phyloP scores from a whole-genome alignment of 2,329 filamentous ascomycete species.

The Scedosporium apiospermum region DNA sequence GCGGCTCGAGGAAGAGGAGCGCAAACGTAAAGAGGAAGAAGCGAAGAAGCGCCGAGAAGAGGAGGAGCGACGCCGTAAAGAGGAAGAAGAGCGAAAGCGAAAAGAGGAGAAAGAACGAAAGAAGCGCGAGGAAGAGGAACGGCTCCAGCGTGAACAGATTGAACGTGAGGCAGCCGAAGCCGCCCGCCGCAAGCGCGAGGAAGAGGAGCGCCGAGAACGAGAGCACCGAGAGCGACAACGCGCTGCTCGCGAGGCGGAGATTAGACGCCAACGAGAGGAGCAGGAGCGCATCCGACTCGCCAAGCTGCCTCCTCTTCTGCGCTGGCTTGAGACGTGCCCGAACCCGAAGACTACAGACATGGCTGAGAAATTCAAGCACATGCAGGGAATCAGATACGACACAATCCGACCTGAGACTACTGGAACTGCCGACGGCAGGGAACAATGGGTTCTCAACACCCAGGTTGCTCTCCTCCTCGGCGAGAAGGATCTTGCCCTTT shows the following conservation, averaged over 20 bases:
- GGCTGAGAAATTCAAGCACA: constrained; percentile 44
- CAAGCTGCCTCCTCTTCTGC: constrained; percentile 49
- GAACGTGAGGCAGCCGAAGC: constrained; percentile 36
- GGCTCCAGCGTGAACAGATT: constrained; percentile 31
- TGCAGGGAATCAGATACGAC: constrained; percentile 55
- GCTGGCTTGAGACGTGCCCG: constrained; percentile 46
- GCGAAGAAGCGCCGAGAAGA: constrained; percentile 24
- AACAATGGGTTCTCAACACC: constrained; percentile 58
- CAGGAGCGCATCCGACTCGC: constrained; percentile 44
- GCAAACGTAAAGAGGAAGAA: constrained; percentile 21
- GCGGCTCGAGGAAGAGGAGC: constrained; percentile 19
- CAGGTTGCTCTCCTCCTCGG: constrained; percentile 55
- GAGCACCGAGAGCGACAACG: constrained; percentile 41
- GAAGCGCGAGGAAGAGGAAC: constrained; percentile 37
- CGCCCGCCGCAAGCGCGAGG: constrained; percentile 39
- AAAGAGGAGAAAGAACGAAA: constrained; percentile 26
- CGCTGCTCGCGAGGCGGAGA: constrained; percentile 41
- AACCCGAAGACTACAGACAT: constrained; percentile 41
- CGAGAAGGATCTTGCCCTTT: constrained; percentile 52
- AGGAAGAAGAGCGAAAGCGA: constrained; percentile 26
- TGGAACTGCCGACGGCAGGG: constrained; percentile 45
- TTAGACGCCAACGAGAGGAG: constrained; percentile 41
- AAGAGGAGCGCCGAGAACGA: constrained; percentile 40
- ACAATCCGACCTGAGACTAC: constrained; percentile 46
- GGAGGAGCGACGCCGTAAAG: constrained; percentile 25